These are phyloP conservation scores for Candida sp. DNA, from an alignment of 1,139 yeast species.

Conservation along the genomic window DNA sequence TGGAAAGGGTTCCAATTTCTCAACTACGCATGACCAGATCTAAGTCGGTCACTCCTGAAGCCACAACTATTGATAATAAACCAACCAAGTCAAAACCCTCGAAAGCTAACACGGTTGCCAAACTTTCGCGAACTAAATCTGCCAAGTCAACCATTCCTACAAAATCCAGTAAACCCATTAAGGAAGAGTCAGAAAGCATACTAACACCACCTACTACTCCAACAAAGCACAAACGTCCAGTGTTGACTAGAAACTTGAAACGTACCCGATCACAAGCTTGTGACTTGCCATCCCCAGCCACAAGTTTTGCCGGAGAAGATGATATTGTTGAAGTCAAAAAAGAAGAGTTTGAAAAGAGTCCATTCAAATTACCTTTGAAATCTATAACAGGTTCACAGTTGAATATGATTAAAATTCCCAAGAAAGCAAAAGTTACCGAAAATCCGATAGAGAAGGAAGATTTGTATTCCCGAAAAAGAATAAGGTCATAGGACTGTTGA, in stretches of 20 bases:
- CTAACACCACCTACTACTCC: constrained; percentile 23
- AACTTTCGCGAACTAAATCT: neutral
- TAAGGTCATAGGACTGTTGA: neutral
- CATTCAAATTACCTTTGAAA: constrained; percentile 3
- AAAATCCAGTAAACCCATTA: neutral
- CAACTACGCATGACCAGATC: neutral
- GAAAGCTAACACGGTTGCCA: neutral
- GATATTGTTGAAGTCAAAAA: constrained; percentile 1
- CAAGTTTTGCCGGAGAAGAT: constrained; percentile 15
- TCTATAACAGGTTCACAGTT: constrained; percentile 6
- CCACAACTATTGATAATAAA: neutral
- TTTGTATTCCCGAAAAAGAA: neutral
- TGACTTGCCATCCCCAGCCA: constrained; percentile 18
- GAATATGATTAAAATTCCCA: constrained; percentile 3
- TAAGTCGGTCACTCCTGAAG: neutral
- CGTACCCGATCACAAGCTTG: constrained; percentile 6
- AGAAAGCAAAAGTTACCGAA: neutral
- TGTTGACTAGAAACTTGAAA: constrained; percentile 14
- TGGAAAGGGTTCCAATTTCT: neutral
- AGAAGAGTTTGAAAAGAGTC: constrained; percentile 4
- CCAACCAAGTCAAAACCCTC: neutral
- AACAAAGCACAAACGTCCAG: constrained; percentile 12
- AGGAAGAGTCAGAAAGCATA: constrained; percentile 3
- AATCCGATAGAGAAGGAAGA: neutral
- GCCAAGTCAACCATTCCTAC: neutral